Evolutionary conservation across 2,329 filamentous ascomycete species (phyloP).

Genomic region (Colletotrichum magnum): DNA sequence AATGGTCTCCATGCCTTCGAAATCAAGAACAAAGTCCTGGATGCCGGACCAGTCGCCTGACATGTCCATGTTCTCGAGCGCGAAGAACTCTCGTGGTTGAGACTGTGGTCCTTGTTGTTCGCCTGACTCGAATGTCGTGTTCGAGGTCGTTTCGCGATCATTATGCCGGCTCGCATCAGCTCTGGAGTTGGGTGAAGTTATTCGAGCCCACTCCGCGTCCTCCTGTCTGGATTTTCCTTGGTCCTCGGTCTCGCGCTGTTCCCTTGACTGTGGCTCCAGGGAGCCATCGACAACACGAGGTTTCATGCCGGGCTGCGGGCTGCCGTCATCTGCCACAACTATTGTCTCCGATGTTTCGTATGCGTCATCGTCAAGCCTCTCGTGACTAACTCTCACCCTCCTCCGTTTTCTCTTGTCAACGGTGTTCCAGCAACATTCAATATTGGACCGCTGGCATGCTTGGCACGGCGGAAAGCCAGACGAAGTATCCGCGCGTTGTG

Average conservation of each 20-base stretch:
- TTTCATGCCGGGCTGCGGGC: too few relatives aligned
- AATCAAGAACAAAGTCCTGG: slow-evolving; percentile 13
- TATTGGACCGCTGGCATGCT: slow-evolving; percentile 3
- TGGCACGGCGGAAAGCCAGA: slow-evolving; percentile 3
- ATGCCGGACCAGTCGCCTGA: slow-evolving; percentile 12
- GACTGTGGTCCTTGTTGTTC: background rate
- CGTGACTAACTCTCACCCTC: background rate
- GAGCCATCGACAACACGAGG: too few relatives aligned
- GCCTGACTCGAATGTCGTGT: background rate
- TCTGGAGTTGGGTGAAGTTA: background rate
- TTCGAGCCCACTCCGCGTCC: too few relatives aligned
- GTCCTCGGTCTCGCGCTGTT: background rate
- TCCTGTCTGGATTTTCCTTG: background rate
- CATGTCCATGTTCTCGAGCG: slow-evolving; percentile 1
- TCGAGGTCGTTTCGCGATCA: background rate
- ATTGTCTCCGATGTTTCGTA: background rate
- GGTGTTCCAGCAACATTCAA: slow-evolving; percentile 14
- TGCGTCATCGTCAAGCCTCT: background rate
- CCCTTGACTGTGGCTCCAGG: too few relatives aligned
- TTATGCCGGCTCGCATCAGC: background rate
- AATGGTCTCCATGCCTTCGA: slow-evolving; percentile 4
- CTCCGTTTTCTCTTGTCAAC: slow-evolving; percentile 13
- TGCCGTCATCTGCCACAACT: background rate
- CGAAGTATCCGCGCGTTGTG: background rate
- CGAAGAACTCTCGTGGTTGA: background rate